Conservation (phyloP, 73 alveolate species). For the Breviolum minutum region DNA sequence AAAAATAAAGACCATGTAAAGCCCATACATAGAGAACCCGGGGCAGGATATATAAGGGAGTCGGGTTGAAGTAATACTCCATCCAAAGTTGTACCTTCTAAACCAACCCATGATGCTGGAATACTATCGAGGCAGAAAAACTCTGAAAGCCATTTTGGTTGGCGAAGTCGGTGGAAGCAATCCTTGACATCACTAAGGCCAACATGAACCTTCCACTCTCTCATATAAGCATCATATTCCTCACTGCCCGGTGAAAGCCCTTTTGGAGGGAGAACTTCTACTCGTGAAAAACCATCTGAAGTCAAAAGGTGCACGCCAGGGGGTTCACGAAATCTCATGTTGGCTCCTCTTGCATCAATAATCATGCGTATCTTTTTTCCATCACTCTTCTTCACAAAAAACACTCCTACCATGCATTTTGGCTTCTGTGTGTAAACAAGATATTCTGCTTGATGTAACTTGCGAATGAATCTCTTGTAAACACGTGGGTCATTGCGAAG, state of each 20-base stretch:
- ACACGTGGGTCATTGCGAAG: neutral
- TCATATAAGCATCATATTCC: neutral
- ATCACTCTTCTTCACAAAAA: neutral
- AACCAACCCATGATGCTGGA: neutral
- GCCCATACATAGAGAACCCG: neutral
- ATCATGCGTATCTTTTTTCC: neutral
- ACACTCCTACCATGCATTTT: neutral
- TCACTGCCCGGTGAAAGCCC: neutral
- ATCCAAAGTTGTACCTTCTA: neutral
- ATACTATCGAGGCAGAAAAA: neutral
- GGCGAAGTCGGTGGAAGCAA: slow-evolving; percentile 13
- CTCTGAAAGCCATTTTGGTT: neutral
- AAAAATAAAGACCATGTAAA: neutral
- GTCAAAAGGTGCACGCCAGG: neutral
- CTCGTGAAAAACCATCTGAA: neutral
- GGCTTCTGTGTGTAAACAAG: neutral
- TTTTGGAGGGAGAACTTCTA: neutral
- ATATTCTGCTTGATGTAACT: neutral
- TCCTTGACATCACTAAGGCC: too few relatives aligned
- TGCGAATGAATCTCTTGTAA: neutral
- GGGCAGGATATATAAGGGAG: neutral
- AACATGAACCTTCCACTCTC: neutral
- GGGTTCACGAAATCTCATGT: neutral
- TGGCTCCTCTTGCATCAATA: too few relatives aligned
- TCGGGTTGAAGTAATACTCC: neutral